Evolutionary conservation across 306 rosid species (phyloP), one percentile per base, ranked within the genome.

Genomic region (Trifolium repens): DNA sequence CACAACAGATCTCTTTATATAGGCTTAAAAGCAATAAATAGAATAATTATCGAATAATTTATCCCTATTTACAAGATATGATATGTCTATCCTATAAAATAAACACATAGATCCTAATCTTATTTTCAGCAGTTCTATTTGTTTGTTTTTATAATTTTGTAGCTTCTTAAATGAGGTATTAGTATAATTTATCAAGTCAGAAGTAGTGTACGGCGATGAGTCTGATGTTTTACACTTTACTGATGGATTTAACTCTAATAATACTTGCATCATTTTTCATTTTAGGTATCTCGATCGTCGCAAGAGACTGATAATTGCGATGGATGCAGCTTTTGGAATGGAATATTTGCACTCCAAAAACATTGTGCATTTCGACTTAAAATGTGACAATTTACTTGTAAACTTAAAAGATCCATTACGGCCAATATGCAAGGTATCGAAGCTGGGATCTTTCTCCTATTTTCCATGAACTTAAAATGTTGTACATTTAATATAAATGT

Each of bases 271-370:
- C 49, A 42, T 75, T 53, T 19, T 65, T 72, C 12, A 62, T 54
- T 81, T 63, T 80, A 93, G 96, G 91, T 75, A 82, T 80, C 90
- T 93, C 57, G 98, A 93, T 83, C 91, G 90, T 75, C 94, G 98
- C 54, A 93, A 90, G 88, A 81, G 91, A 67, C 85, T 93, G 80
- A 87, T 93, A 62, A 93, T 93, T 84, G 96, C 98, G 43, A 93
- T 90, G 96, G 98, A 93, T 79, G 98, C 96, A 44, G 96, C 98
- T 52, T 90, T 93, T 83, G 98, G 98, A 80, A 93, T 93, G 98
- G 98, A 93, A 74, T 93, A 93, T 79, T 75, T 93, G 86, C 97
- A 92, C 72, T 85, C 93, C 14, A 92, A 90, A 85, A 92, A 90
- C 71, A 92, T 88, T 55, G 98, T 93, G 75, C 98, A 93, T 82